Evolutionary conservation across 2,329 filamentous ascomycete species (phyloP), one percentile per base, ranked within the genome.

Genomic region (Drechslerella dactyloides): DNA sequence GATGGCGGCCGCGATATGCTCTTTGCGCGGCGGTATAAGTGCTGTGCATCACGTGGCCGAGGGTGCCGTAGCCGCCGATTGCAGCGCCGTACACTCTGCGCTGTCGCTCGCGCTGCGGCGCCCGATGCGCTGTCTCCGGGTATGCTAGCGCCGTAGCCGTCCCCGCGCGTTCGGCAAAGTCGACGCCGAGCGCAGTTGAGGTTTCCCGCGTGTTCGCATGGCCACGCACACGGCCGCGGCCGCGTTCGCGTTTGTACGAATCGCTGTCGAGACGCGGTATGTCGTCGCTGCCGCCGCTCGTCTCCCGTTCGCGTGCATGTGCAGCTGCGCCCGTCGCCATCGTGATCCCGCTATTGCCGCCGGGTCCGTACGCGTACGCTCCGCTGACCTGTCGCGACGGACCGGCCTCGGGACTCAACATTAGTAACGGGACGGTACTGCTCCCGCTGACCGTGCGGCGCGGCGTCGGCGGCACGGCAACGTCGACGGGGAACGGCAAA

Each of bases 11-110:
- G 30, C 66, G 50, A 15, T 70, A 70, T 8, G 50, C 66, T 19
- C 59, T 27, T 24, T 70, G 66, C n/a, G 66, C 66, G 11, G 59
- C 66, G 10, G 59, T 63, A 19, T 70, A 70, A 42, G 66, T 70
- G 51, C 59, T 70, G 23, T 56, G 59, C 58, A 70, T 56, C 11
- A 70, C 50, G 44, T 63, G 17, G 8, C 66, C 66, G 27, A 70
- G 30, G 0, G 66, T 70, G 15, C 66, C 66, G 42, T 70, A 64
- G 1, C 46, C 53, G 21, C 55, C 55, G 8, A 8, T 8, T 8
- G 3, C n/a, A 42, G 4, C 37, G 6, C 27, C 15, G 17, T 44
- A n/a, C n/a, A n/a, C n/a, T n/a, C n/a, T n/a, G n/a, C 23, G 5
- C 11, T 44, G 24, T 51, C 50, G 5, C 30, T 7, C 27, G 4